phyloP scores from a whole-genome alignment of 768 basidiomycete genomes.

The Coprinellus aureogranulatus region DNA sequence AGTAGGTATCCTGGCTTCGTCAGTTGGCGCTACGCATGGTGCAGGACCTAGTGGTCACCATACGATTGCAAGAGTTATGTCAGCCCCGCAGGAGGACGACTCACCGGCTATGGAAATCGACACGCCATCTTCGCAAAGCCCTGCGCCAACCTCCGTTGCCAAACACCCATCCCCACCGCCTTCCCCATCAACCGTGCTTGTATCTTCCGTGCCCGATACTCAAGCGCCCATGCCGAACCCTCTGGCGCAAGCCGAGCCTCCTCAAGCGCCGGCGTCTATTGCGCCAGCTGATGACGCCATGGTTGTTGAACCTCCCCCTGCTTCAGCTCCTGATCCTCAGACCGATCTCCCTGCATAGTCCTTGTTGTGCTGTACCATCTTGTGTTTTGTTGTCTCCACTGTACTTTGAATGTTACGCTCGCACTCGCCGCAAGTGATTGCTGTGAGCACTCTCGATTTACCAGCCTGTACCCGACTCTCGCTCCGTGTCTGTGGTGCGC shows the following conservation, averaged over 20 bases:
- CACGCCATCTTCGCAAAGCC: slow-evolving; percentile 25
- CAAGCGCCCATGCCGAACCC: no score
- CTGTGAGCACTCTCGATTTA: no score
- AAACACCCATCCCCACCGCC: background rate
- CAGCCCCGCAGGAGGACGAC: slow-evolving; percentile 23
- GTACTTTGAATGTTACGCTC: no score
- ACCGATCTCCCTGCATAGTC: background rate
- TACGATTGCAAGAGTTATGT: slow-evolving; percentile 48
- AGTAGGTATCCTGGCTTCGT: slow-evolving; percentile 69
- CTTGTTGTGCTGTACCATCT: no score
- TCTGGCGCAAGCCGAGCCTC: background rate
- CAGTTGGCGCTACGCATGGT: slow-evolving; percentile 58
- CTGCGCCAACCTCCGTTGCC: background rate
- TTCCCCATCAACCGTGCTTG: background rate
- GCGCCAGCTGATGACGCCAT: background rate
- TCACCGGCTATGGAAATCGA: slow-evolving; percentile 43
- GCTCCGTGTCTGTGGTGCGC: no score
- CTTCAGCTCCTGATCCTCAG: background rate
- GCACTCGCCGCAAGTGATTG: no score
- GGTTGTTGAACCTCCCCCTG: background rate
- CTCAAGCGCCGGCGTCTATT: background rate
- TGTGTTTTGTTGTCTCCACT: no score
- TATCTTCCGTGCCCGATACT: background rate
- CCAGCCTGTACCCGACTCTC: no score
- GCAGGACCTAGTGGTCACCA: slow-evolving; percentile 74